phyloP scores from a whole-genome alignment of 2,329 filamentous ascomycete species.

The Epichloe sylvatica region DNA sequence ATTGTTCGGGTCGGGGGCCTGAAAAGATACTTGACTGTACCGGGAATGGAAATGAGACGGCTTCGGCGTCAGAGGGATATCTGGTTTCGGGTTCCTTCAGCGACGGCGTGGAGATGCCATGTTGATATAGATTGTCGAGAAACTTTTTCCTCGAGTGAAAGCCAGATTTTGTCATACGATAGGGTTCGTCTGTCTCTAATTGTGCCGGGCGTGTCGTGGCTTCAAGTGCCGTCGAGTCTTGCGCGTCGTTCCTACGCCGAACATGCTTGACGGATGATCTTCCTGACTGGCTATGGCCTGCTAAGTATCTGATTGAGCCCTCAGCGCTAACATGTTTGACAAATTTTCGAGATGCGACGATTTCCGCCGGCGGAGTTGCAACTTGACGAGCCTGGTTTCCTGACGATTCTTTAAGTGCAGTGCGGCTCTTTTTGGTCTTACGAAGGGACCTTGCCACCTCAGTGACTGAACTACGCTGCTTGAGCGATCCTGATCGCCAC shows the following conservation, averaged over 20 bases:
- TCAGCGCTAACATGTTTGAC: slow-evolving; percentile 16
- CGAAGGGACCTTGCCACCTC: slow-evolving; percentile 8
- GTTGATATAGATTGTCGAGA: slow-evolving; percentile 41
- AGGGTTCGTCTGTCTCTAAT: slow-evolving; percentile 33
- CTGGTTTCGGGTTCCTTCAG: not conserved
- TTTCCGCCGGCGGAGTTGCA: not conserved
- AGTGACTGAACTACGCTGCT: slow-evolving; percentile 24
- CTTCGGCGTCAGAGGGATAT: not conserved
- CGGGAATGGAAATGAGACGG: not conserved
- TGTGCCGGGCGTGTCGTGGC: slow-evolving; percentile 33
- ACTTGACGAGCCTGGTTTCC: slow-evolving; percentile 7
- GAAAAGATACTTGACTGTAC: not conserved
- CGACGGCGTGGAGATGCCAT: slow-evolving; percentile 8
- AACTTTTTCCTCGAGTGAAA: slow-evolving; percentile 39
- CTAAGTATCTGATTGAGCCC: slow-evolving; percentile 15
- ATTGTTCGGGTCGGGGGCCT: not conserved
- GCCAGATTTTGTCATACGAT: slow-evolving; percentile 19
- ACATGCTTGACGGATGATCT: not conserved
- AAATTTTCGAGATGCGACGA: slow-evolving; percentile 11
- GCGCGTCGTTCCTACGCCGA: not conserved
- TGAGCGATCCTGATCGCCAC: slow-evolving; percentile 42
- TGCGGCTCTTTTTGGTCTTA: slow-evolving; percentile 1
- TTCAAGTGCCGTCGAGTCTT: not conserved
- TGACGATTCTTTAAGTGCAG: slow-evolving; percentile 11
- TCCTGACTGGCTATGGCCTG: not conserved